phyloP scores from a whole-genome alignment of 495 filamentous ascomycete species.

The Podospora pseudocomata region DNA sequence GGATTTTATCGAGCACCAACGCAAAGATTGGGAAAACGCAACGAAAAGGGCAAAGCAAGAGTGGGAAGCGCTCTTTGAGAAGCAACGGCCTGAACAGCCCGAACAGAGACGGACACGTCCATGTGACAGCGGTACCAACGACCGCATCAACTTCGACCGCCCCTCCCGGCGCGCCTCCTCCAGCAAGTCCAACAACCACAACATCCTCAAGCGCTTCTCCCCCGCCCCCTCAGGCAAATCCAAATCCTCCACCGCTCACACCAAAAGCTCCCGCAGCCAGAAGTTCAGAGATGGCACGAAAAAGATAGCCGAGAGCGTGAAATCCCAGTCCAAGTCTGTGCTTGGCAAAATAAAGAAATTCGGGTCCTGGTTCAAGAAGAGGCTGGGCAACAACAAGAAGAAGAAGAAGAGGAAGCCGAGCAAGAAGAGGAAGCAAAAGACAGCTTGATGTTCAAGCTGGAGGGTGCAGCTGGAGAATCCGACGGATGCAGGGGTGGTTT shows the following conservation, averaged over 20 bases:
- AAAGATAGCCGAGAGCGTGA: not conserved
- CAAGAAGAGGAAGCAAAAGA: not conserved
- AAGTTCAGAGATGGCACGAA: not conserved
- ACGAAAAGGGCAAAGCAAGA: too few relatives aligned
- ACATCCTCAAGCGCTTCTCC: not conserved
- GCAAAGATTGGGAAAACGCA: too few relatives aligned
- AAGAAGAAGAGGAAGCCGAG: not conserved
- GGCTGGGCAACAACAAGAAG: not conserved
- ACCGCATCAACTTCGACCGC: not conserved
- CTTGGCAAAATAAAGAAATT: not conserved
- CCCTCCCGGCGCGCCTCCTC: not conserved
- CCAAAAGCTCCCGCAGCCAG: not conserved
- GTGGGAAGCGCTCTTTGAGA: too few relatives aligned
- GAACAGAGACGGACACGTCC: too few relatives aligned
- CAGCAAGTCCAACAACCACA: not conserved
- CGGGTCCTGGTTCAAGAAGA: not conserved
- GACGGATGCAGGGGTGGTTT: not conserved
- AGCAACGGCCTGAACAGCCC: too few relatives aligned
- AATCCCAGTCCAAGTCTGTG: not conserved
- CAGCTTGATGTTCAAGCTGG: not conserved
- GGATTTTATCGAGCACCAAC: too few relatives aligned
- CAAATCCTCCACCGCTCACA: not conserved
- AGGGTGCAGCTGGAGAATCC: slow-evolving; percentile 3
- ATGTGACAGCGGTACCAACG: not conserved
- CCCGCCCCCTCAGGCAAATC: not conserved